Evolutionary conservation across 495 filamentous ascomycete species (phyloP).

Genomic region (Lophium mytilinum): DNA sequence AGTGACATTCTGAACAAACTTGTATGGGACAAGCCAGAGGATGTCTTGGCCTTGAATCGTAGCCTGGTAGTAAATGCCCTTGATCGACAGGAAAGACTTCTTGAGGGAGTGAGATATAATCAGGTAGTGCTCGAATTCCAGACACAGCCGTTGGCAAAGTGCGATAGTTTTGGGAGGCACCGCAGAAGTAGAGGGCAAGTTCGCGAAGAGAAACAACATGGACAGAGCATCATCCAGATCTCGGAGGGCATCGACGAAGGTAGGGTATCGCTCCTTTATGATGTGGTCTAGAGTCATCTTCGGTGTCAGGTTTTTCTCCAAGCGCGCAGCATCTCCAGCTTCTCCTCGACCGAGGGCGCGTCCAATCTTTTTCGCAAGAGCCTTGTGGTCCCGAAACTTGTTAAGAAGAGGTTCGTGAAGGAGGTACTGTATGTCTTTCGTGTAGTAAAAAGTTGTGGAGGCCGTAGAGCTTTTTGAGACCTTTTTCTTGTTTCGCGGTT

Average conservation of each 20-base stretch:
- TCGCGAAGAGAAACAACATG: slow-evolving; percentile 94
- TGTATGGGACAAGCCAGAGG: slow-evolving; percentile 93
- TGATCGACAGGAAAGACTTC: slow-evolving; percentile 95
- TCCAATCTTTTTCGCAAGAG: slow-evolving; percentile 91
- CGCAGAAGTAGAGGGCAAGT: slow-evolving; percentile 77
- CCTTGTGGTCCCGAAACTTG: slow-evolving; percentile 96
- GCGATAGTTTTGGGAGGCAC: slow-evolving; percentile 90
- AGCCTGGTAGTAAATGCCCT: slow-evolving; percentile 98
- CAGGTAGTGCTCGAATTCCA: slow-evolving; percentile 95
- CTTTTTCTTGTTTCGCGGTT: slow-evolving; percentile 94
- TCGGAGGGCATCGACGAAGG: slow-evolving; percentile 86
- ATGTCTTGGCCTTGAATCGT: slow-evolving; percentile 98
- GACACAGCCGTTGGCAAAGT: slow-evolving; percentile 79
- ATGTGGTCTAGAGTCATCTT: slow-evolving; percentile 89
- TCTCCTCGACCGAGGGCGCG: slow-evolving; percentile 85
- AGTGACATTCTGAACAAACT: slow-evolving; percentile 87
- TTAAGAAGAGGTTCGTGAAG: slow-evolving; percentile 91
- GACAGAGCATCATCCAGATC: slow-evolving; percentile 96
- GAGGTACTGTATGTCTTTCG: slow-evolving; percentile 96
- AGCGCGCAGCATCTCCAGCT: slow-evolving; percentile 70
- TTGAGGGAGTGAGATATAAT: slow-evolving; percentile 82
- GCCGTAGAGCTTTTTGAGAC: slow-evolving; percentile 82
- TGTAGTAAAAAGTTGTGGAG: slow-evolving; percentile 97
- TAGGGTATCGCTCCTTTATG: slow-evolving; percentile 95
- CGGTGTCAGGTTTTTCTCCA: slow-evolving; percentile 79